Percentiles rank a stretch among this genome's conserved stretches.
Evolutionary conservation across 1,139 yeast species (phyloP).

Genomic region (Hanseniaspora sp.): DNA sequence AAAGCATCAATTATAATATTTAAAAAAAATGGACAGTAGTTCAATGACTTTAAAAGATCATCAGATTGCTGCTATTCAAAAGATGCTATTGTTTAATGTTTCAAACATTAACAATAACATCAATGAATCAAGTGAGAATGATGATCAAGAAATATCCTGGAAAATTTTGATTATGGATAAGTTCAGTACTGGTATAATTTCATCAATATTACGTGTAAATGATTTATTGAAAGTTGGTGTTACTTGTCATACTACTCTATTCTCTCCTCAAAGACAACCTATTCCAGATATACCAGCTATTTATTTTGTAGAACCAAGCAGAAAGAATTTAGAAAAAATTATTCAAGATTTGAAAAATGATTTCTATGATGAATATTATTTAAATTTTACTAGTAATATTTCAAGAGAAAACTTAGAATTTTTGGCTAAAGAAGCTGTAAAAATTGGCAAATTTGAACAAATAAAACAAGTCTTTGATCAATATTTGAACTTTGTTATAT

Average conservation of each 20-base stretch:
- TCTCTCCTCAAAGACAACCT: slow-evolving; percentile 52
- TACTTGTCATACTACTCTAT: slow-evolving; percentile 72
- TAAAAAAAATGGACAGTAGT: slow-evolving; percentile 7
- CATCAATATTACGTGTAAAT: slow-evolving; percentile 81
- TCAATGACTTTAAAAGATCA: slow-evolving; percentile 8
- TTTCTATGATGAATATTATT: slow-evolving; percentile 64
- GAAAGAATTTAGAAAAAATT: slow-evolving; percentile 56
- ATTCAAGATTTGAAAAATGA: slow-evolving; percentile 63
- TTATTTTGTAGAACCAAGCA: slow-evolving; percentile 81
- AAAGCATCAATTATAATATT: no score
- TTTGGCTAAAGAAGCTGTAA: slow-evolving; percentile 72
- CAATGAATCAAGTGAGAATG: slow-evolving; percentile 18
- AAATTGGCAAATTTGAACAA: slow-evolving; percentile 53
- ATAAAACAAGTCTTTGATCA: slow-evolving; percentile 89
- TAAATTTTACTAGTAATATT: slow-evolving; percentile 77
- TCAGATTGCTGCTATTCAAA: slow-evolving; percentile 44
- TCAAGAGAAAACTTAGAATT: slow-evolving; percentile 73
- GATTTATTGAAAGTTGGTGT: slow-evolving; percentile 82
- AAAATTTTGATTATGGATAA: slow-evolving; percentile 80
- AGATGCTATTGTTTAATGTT: slow-evolving; percentile 70
- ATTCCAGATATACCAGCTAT: slow-evolving; percentile 90
- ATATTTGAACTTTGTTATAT: slow-evolving; percentile 78
- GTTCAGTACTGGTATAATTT: slow-evolving; percentile 71
- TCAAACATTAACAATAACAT: slow-evolving; percentile 35
- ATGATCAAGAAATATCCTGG: slow-evolving; percentile 67